Base-by-base conservation (phyloP, 805 yeast genomes). In the Ogataea populi-albae region DNA sequence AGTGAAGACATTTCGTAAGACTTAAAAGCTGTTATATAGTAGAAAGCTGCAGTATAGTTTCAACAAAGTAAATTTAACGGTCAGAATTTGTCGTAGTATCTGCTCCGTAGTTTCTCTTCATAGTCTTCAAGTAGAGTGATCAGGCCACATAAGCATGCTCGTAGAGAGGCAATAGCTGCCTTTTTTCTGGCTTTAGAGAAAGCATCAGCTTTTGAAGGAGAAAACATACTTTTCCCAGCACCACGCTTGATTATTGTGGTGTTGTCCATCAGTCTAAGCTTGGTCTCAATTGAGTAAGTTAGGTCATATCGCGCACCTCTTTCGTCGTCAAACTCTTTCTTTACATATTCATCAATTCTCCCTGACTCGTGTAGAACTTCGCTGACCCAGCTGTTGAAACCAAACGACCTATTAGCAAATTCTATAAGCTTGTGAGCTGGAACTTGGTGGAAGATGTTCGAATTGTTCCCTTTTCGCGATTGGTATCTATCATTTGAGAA, bases 351-450 rank as follows among this genome's bases (percentile, higher is more conserved):
- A 8, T 36, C 39, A 1, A 52, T 37, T 23, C 38, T 27, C 8
- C 37, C 50, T 6, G 46, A 36, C 9, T 47, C 51, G 4, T 50
- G 54, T 9, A 61, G 26, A 4, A 73, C 51, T 22, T 53, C 55
- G 2, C 69, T 62, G 4, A 65, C 58, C 81, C 81, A 76, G 22
- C 76, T 78, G 38, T 66, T 55, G 47, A 60, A 68, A 2, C 80
- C 81, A 58, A 73, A 74, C 6, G 65, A 54, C n/a, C 55, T 61
- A 45, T 76, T 76, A 0, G 77, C 75, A 17, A 65, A 36, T 6
- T 50, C 52, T 14, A 69, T 48, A 16, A 68, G 36, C 15, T 40
- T 41, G 15, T 37, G 25, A 17, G 50, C 23, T 5, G 55, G 45
- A 6, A 59, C 39, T 16, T 45, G 38, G 16, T 44, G 36, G 30